Evolutionary conservation across 805 yeast species (phyloP).

Genomic region (Grigorovia jiainica): DNA sequence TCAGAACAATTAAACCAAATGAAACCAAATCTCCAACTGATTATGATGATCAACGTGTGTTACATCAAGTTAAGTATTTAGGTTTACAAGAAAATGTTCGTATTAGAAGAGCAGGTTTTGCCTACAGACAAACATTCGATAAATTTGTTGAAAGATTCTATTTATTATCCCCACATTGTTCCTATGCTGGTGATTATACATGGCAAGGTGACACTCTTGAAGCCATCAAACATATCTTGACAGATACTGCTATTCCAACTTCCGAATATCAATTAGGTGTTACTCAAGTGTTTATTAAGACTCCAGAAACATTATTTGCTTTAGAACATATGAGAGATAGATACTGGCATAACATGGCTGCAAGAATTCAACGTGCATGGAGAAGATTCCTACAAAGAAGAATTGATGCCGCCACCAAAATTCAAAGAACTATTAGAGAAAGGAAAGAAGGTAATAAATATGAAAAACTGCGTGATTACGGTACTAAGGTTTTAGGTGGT

Average conservation of each 20-base stretch:
- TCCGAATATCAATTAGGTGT: conserved; percentile 87
- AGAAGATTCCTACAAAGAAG: conserved; percentile 71
- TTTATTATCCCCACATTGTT: conserved; percentile 75
- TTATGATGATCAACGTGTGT: conserved; percentile 78
- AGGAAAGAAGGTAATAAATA: conserved; percentile 72
- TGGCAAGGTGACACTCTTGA: conserved; percentile 52
- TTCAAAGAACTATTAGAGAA: conserved; percentile 78
- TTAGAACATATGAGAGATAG: conserved; percentile 92
- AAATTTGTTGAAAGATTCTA: conserved; percentile 93
- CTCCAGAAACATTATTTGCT: conserved; percentile 93
- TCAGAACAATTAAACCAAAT: conserved; percentile 95
- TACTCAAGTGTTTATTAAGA: conserved; percentile 86
- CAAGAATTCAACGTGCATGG: conserved; percentile 95
- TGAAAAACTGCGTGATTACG: conserved; percentile 79
- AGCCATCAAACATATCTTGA: conserved; percentile 45
- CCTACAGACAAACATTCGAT: conserved; percentile 93
- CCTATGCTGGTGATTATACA: conserved; percentile 78
- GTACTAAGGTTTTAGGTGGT: conserved; percentile 57
- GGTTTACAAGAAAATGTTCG: conserved; percentile 96
- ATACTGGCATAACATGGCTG: conserved; percentile 98
- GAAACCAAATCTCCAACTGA: conserved; percentile 86
- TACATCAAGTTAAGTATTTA: conserved; percentile 90
- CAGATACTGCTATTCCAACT: conserved; percentile 59
- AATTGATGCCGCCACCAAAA: conserved; percentile 73
- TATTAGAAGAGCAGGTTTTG: conserved; percentile 97